Evolutionary conservation across 2,329 filamentous ascomycete species (phyloP), one percentile per base, ranked within the genome.

Genomic region (Fusarium robinianum): DNA sequence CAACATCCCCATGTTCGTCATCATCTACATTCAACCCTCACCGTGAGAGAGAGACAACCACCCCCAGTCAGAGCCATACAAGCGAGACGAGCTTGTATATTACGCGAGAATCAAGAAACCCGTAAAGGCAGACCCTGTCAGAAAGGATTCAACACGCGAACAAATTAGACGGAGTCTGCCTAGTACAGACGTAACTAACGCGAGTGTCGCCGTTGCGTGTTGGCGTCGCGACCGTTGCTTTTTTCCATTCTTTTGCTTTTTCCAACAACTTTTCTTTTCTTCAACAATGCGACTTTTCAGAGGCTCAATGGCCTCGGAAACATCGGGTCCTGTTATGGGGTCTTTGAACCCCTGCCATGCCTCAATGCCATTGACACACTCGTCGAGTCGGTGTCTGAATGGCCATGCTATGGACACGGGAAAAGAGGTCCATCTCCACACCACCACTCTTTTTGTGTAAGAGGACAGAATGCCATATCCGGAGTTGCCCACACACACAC

Each of bases 311-410:
- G n/a, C 27, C 19, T 11, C n/a, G n/a, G 21, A 24, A 36, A 25
- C 18, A 35, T 2, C 32, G 32, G 19, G 8, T 17, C 8, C 11
- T 26, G 15, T n/a, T 33, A 40, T 18, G 18, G 16, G 18, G 26
- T 26, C 24, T 7, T 8, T 6, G n/a, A n/a, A 25, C 25, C 51
- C 51, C 33, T 55, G 51, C 25, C 26, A n/a, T 12, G 3, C 29
- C 27, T 21, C 11, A 14, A 21, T 35, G 22, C 35, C 38, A 54
- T 48, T 54, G 41, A 31, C 51, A 52, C 51, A 55, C 41, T 10
- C 7, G 21, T 25, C 14, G 17, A 34, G 22, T 10, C 16, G 19
- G 14, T 17, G 8, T 11, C 10, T 40, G 16, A 25, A 18, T 8
- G 5, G n/a, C 8, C 17, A 33, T 41, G 16, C 16, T 15, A 32